Percentiles rank a stretch among this genome's conserved stretches.
These are phyloP conservation scores for Trypanosoma avium DNA, from an alignment of 208 protist species.

Conservation along the genomic window DNA sequence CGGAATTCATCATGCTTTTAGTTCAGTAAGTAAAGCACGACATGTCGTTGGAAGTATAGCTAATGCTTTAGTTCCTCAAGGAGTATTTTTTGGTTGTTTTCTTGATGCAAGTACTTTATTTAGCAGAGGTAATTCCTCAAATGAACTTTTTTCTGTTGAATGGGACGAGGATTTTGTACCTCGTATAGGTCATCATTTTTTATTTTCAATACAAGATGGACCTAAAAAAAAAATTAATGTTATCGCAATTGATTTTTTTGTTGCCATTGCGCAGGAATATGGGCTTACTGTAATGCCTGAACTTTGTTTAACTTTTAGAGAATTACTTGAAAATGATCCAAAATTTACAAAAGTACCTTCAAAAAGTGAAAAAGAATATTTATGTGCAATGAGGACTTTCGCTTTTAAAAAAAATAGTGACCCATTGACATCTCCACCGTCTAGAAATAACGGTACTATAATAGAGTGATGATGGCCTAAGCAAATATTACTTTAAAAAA, in stretches of 20 bases:
- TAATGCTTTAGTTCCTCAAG: slow-evolving; percentile 79
- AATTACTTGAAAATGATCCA: slow-evolving; percentile 73
- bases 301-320: slow-evolving; percentile 67
- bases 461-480: no score
- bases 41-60: slow-evolving; percentile 73
- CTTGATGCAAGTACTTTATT: slow-evolving; percentile 65
- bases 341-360: slow-evolving; percentile 70
- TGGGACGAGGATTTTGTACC: slow-evolving; percentile 67
- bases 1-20: slow-evolving; percentile 77
- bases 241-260: slow-evolving; percentile 78
- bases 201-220: slow-evolving; percentile 47
- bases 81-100: slow-evolving; percentile 74
- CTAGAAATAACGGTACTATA: slow-evolving; percentile 1
- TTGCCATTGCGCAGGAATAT: slow-evolving; percentile 66
- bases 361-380: slow-evolving; percentile 78
- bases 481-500: no score
- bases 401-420: slow-evolving; percentile 76
- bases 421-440: slow-evolving; percentile 28
- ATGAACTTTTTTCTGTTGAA: slow-evolving; percentile 57
- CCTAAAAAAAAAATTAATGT: slow-evolving; percentile 64
- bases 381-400: slow-evolving; percentile 65
- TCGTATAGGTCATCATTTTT: slow-evolving; percentile 67
- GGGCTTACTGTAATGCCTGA: slow-evolving; percentile 64
- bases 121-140: slow-evolving; percentile 54
- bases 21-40: slow-evolving; percentile 52